Evolutionary conservation across 2,329 filamentous ascomycete species (phyloP).

Genomic region (Chrysoporthe puriensis): DNA sequence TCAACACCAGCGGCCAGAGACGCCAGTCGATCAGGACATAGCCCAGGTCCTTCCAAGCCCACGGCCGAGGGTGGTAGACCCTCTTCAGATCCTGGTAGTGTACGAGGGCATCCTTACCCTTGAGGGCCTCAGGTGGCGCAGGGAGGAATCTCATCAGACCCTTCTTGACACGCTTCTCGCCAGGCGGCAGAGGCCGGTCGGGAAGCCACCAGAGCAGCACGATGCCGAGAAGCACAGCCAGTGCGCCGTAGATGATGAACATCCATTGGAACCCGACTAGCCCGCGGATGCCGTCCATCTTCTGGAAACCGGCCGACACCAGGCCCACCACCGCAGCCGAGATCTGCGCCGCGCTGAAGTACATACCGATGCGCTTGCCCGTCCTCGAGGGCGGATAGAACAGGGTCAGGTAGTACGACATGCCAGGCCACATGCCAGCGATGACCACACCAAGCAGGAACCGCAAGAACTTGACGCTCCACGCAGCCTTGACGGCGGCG

Average conservation of each 20-base stretch:
- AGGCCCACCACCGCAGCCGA: conserved; percentile 88
- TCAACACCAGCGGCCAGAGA: conserved; percentile 81
- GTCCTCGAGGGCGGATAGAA: conserved; percentile 89
- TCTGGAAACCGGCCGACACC: conserved; percentile 87
- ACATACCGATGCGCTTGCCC: conserved; percentile 85
- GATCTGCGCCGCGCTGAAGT: conserved; percentile 87
- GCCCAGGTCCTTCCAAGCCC: conserved; percentile 72
- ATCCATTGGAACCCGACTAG: conserved; percentile 89
- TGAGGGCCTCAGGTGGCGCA: conserved; percentile 69
- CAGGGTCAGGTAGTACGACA: conserved; percentile 89
- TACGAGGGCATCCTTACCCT: conserved; percentile 74
- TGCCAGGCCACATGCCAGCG: conserved; percentile 93
- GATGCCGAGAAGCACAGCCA: conserved; percentile 73
- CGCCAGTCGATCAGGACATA: conserved; percentile 82
- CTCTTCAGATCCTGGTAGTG: conserved; percentile 83
- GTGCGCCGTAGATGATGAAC: conserved; percentile 85
- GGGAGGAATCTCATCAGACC: conserved; percentile 70
- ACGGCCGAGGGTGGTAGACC: conserved; percentile 76
- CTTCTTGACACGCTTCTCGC: conserved; percentile 56
- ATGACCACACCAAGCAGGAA: conserved; percentile 86
- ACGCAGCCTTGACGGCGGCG: conserved; percentile 77
- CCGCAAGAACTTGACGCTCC: conserved; percentile 87
- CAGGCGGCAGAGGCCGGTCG: conserved; percentile 77
- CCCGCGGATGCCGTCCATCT: conserved; percentile 80
- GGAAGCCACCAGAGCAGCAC: conserved; percentile 87